Base-by-base conservation (phyloP, 106 monocot species). In the Acanthochlamys bracteata region DNA sequence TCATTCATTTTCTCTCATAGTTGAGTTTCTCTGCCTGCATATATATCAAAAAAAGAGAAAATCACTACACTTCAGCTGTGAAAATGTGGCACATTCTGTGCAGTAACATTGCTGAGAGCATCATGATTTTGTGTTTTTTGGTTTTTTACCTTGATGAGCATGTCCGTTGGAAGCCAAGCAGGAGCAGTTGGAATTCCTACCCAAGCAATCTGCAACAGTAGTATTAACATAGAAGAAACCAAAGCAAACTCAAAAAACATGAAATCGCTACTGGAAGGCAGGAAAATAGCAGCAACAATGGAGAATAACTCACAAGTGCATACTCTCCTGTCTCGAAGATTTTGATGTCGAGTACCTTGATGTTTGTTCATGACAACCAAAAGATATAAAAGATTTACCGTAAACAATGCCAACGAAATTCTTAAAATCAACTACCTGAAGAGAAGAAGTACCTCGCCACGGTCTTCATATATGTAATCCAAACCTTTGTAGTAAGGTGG, bases 401-500 rank as follows among this genome's bases (percentile, higher is more conserved):
- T 9, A 27, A 54, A 9, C 39, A 40, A 25, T 33, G 25, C 14
- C 21, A 69, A 66, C 15, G 9, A 8, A 0, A n/a, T 25, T 27
- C n/a, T n/a, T n/a, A 54, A 25, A 39, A 51, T 25, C 17, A 61
- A 52, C 14, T 53, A 63, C 14, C 8, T 45, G 11, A 19, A 13
- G 7, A 47, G 25, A 15, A 53, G 41, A 7, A 63, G 69, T 76
- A 89, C 93, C 89, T 93, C 93, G 26, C 93, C 93, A 43, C 93
- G 93, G 53, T 93, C 83, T 81, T 93, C 86, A 59, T 93, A 93
- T 69, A 93, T 93, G 63, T 93, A 93, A 69, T 89, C 93, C 60
- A 93, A 69, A 7, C 89, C 93, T 78, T 93, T 93, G 75, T 76
- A 89, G 57, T 83, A 79, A 54, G 81, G 89, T 42, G 93, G 93